phyloP scores from a whole-genome alignment of 352 stramenopile genomes.

The Phytophthora colocasiae region DNA sequence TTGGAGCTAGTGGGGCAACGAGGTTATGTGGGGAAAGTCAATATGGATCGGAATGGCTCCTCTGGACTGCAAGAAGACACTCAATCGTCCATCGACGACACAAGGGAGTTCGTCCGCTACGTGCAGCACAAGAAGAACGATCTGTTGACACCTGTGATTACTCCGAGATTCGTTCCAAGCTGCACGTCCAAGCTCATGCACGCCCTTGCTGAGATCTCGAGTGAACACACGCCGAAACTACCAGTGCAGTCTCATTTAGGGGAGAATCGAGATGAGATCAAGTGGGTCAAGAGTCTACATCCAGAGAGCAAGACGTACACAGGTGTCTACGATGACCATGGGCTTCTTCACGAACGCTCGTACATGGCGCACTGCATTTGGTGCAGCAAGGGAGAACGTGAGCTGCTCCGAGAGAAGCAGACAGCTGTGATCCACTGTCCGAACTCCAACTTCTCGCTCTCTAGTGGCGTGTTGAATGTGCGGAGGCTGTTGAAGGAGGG shows the following conservation, averaged over 20 bases:
- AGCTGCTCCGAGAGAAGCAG: conserved; percentile 64
- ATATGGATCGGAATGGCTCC: conserved; percentile 95
- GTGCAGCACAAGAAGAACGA: conserved; percentile 73
- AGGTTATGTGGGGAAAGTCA: conserved; percentile 95
- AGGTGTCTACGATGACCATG: conserved; percentile 81
- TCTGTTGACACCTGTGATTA: conserved; percentile 92
- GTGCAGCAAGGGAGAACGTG: conserved; percentile 77
- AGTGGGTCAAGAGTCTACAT: conserved; percentile 86
- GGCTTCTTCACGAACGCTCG: conserved; percentile 87
- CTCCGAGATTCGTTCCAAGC: conserved; percentile 94
- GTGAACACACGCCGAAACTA: conserved; percentile 72
- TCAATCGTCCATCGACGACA: conserved; percentile 82
- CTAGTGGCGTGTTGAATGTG: conserved; percentile 87
- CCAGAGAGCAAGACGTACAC: conserved; percentile 85
- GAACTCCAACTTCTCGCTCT: conserved; percentile 95
- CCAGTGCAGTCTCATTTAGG: conserved; percentile 93
- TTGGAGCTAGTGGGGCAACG: conserved; percentile 87
- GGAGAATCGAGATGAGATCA: conserved; percentile 91
- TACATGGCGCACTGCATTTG: conserved; percentile 97
- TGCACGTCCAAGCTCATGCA: conserved; percentile 87
- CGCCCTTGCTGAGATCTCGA: conserved; percentile 80
- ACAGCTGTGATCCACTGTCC: conserved; percentile 94
- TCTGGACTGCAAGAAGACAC: conserved; percentile 89
- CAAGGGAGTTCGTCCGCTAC: conserved; percentile 89
- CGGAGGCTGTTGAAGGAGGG: conserved; percentile 74